Base-by-base conservation (phyloP, 306 rosid species). In the Astragalus membranaceus region DNA sequence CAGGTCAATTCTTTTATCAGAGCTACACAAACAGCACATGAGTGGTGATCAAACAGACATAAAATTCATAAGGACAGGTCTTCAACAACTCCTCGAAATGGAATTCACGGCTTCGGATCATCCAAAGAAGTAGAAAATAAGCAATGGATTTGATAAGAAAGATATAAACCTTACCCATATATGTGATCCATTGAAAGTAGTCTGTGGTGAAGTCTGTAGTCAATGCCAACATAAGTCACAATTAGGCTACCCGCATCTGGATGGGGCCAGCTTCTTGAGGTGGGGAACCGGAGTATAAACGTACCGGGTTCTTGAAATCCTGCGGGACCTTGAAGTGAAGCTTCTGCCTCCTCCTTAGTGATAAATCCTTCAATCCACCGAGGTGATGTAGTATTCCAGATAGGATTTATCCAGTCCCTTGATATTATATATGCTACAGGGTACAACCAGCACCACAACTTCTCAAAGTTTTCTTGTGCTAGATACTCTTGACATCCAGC, bases 181-280 rank as follows among this genome's bases (percentile, higher is more conserved):
- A 81, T 39, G 67, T 33, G 89, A 81, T 88, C 96, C 75, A 83
- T 74, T 29, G 88, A 82, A 59, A 94, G 91, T 52, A 94, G 80
- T 68, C 83, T 87, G 83, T 94, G 92, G 83, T 80, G 96, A 75
- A 94, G 80, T 57, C 78, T 52, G 73, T 80, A 77, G 58, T 90
- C 91, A 54, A 56, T 79, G 76, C 92, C 89, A 33, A 94, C 81
- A 48, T 94, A 90, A 46, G 97, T 84, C 68, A 88, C 97, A 73
- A 87, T 80, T 75, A 94, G 72, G 86, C 82, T 78, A 60, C 97
- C 98, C 3, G 98, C 96, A 84, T 94, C 98, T 4, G 98, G 98
- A 67, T 94, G 98, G 50, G 98, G 98, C 98, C 98, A 94, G 75
- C 92, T 94, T 82, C 98, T 78, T 12, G 98, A 94, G 64, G 95